These are phyloP conservation scores for Gossypium mustelinum DNA, from an alignment of 345 rosid genomes.

Conservation along the genomic window DNA sequence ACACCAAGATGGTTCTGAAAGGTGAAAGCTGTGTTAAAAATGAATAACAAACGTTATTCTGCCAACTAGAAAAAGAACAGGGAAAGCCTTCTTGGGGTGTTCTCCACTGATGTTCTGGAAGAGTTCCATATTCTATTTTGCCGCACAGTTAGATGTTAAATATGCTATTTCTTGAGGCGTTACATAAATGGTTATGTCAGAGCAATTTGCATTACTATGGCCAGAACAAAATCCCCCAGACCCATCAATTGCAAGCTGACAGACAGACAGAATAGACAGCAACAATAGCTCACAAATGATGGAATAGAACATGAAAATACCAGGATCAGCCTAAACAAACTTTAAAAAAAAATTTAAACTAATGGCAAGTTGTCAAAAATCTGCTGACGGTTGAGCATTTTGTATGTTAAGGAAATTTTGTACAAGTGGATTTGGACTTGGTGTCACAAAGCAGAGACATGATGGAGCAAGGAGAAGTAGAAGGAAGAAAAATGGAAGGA, in stretches of 20 bases:
- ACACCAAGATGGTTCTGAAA: background rate
- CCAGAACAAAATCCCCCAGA: conserved; percentile 1
- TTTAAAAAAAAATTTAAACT: background rate
- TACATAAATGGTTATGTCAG: background rate
- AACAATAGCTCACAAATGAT: background rate
- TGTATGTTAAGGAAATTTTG: background rate
- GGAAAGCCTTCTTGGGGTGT: background rate
- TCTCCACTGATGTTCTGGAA: background rate
- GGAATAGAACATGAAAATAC: background rate
- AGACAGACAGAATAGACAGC: background rate
- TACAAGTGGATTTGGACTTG: background rate
- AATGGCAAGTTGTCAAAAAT: background rate
- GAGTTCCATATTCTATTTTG: background rate
- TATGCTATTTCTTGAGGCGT: background rate
- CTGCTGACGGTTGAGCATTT: background rate
- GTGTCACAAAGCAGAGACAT: background rate
- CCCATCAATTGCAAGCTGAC: background rate
- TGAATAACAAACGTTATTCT: background rate
- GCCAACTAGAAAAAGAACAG: background rate
- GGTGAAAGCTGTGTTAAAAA: background rate
- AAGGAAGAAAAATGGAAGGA: background rate
- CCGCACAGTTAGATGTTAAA: background rate
- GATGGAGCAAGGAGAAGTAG: background rate
- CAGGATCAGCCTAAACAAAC: background rate
- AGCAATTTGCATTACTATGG: background rate